Base-by-base conservation (phyloP, 345 rosid species). In the Eucalyptus rudis region DNA sequence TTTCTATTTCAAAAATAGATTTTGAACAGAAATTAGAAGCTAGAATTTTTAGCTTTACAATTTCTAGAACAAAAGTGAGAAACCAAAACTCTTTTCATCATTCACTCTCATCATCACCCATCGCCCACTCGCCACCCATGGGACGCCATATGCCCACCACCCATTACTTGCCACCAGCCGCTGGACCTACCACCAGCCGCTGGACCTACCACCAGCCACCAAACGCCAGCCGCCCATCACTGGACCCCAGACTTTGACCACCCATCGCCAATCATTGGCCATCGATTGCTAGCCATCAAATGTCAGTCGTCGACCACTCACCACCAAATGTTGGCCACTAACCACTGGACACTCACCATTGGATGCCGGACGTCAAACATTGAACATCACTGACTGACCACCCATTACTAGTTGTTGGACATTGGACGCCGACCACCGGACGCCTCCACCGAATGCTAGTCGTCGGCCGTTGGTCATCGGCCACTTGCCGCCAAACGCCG, bases 401-500 rank as follows among this genome's bases (percentile, higher is more conserved):
- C 56, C 24, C 10, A 52, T 52, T 3, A 1, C 24, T 0, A 0
- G 4, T 52, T 52, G 56, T 52, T 19, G 56, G 56, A 17, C 56
- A 52, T 52, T 7, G 24, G 10, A 51, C 3, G 7, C 3, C 1
- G 9, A 1, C 20, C 54, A 0, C 4, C 8, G 22, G 8, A 17
- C 4, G 7, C 8, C 16, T 43, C 43, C 50, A 0, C 2, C 1
- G 15, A 2, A 49, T 5, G 2, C 2, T 5, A 2, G 17, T 14
- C 17, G 0, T 3, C 10, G 1, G 9, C 10, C 24, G 0, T 24
- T 0, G 0, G 4, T 52, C 56, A 52, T 19, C 0, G 10, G 56
- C 56, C 56, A 52, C 56, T 19, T 1, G 0, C 4, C 2, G 7
- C 9, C 4, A 0, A 0, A 19, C 0, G 2, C 0, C 0, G 0